phyloP scores from a whole-genome alignment of 768 basidiomycete species.

The Psilocybe sp. region DNA sequence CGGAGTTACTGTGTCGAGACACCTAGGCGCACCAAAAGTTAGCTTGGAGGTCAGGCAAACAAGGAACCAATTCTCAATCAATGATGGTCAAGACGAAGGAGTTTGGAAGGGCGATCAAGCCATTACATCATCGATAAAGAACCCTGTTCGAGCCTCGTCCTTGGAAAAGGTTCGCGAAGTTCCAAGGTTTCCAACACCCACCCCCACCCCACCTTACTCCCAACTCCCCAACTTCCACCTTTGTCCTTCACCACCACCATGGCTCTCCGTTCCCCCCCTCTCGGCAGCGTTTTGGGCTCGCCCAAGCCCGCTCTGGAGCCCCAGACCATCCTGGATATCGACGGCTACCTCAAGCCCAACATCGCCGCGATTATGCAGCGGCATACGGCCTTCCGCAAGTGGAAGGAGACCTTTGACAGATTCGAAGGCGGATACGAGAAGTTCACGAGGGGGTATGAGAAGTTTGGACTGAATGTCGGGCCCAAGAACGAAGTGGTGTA shows the following conservation, averaged over 20 bases:
- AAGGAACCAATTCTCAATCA: too few relatives aligned
- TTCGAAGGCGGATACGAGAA: slow-evolving; percentile 83
- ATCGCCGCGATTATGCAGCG: slow-evolving; percentile 67
- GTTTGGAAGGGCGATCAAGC: slow-evolving; percentile 4
- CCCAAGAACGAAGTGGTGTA: slow-evolving; percentile 72
- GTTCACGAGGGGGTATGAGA: slow-evolving; percentile 79
- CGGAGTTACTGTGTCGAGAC: too few relatives aligned
- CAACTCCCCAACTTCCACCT: slow-evolving; percentile 10
- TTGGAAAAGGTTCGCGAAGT: slow-evolving; percentile 11
- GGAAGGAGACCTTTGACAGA: slow-evolving; percentile 72
- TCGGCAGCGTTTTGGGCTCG: slow-evolving; percentile 23
- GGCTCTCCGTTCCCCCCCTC: slow-evolving; percentile 6
- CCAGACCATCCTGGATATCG: slow-evolving; percentile 57
- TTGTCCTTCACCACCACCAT: slow-evolving; percentile 8
- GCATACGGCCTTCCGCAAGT: slow-evolving; percentile 64
- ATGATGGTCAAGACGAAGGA: too few relatives aligned
- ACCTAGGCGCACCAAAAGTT: too few relatives aligned
- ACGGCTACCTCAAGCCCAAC: slow-evolving; percentile 75
- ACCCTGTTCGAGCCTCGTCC: not conserved
- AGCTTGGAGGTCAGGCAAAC: too few relatives aligned
- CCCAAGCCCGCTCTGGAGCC: slow-evolving; percentile 49
- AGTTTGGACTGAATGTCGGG: slow-evolving; percentile 74
- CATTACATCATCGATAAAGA: slow-evolving; percentile 10
- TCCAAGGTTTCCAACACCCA: slow-evolving; percentile 4
- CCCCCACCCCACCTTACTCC: slow-evolving; percentile 9